Conservation (phyloP, 83 land plant genomes). For the Diphasiastrum complanatum region DNA sequence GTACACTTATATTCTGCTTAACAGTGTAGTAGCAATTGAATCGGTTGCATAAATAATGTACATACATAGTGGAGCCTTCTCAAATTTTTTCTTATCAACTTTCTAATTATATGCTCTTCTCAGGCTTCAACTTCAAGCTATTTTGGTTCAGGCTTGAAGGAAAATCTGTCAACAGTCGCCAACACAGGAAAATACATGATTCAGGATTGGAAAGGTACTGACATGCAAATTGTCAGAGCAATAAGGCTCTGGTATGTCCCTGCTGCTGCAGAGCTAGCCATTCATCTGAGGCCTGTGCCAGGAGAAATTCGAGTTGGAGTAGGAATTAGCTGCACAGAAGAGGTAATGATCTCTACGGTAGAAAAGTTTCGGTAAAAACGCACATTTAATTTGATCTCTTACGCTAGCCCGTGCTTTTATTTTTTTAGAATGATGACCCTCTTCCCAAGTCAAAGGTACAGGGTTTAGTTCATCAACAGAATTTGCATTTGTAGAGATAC, state of each 20-base stretch:
- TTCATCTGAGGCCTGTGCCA: conserved; percentile 56
- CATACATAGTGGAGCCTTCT: no score
- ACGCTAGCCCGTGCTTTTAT: no score
- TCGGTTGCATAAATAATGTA: no score
- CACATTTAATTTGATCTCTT: no score
- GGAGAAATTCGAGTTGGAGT: conserved; percentile 69
- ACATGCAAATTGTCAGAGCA: conserved; percentile 70
- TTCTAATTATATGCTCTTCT: neutral
- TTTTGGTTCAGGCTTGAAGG: conserved; percentile 19
- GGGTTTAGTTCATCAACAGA: no score
- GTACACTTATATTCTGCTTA: no score
- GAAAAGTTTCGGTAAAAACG: no score
- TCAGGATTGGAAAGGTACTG: conserved; percentile 79
- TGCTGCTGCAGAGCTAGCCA: conserved; percentile 50
- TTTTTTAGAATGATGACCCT: no score
- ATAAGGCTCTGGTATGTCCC: conserved; percentile 83
- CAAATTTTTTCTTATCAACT: conserved; percentile 3
- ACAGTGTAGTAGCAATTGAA: no score
- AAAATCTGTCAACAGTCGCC: conserved; percentile 38
- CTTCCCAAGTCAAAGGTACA: no score
- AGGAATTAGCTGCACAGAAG: conserved; percentile 82
- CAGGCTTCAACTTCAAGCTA: conserved; percentile 15
- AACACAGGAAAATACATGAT: conserved; percentile 57
- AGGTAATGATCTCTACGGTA: no score
- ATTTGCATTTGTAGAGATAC: no score